Base-by-base conservation (phyloP, 305 asterid species). In the Solanum hybrid region DNA sequence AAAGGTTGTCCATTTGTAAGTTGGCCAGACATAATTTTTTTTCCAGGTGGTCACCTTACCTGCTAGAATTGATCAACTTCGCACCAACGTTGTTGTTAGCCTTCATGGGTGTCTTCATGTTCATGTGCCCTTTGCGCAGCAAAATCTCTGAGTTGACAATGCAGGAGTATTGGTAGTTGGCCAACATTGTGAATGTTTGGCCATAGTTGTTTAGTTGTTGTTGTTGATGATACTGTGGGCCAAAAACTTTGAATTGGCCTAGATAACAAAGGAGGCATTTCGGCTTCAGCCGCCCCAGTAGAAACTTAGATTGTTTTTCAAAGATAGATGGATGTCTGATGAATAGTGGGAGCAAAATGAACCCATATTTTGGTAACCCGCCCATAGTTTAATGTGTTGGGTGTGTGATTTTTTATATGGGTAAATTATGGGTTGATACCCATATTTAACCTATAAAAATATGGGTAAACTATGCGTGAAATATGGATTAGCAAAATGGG, bases 11-110 rank as follows among this genome's bases (percentile, higher is more conserved):
- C 28, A 35, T 22, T 36, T n/a, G 10, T 22, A 11, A 2, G 57
- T 22, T 79, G 16, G 12, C 16, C 3, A 5, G 20, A 5, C 31
- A 35, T 22, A 46, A 18, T 83, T 86, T 31, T 83, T 86, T n/a
- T 90, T 92, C 83, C 94, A 96, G 98, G 97, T 95, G 46, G 91
- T 97, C 31, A 96, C 92, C 94, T 92, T 96, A 91, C 99, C 97
- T 13, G 94, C 94, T 57, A 96, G 98, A 93, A 97, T 97, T 73
- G 95, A 97, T 87, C 98, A 98, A 20, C 94, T 95, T 79, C 95
- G 91, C 89, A 97, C 99, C n/a, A 95, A 98, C 24, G 98, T 96
- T 7, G 95, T 95, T 89, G 98, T 97, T 20, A 96, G 98, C 93
- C 92, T 97, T 90, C 99, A 97, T 24, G 98, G 99, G 11, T 97